Base-by-base conservation (phyloP, 116 monocot species). In the Papilionanthe hybrid region DNA sequence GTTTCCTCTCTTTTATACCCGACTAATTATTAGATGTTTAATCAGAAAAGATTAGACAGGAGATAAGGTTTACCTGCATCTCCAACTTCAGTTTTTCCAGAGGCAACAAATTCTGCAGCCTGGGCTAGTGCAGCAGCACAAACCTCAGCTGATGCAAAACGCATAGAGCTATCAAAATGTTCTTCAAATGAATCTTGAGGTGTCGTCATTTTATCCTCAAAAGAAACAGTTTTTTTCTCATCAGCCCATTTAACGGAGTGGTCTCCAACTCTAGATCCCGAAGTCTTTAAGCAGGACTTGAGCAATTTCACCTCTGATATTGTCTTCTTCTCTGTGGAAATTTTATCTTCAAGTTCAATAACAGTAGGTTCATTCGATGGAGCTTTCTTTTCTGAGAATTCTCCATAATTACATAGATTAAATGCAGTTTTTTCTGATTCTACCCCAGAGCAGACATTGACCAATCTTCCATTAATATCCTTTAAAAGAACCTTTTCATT, bases 191-290 rank as follows among this genome's bases (percentile, higher is more conserved):
- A 32, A 32, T 76, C 60, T 45, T 77, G 73, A 29, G 79, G 15
- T 13, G 45, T 23, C 7, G 82, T 32, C 48, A 81, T 78, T 77
- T 72, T 80, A 56, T 82, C 84, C 66, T 77, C 66, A 23, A 72
- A 18, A 83, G 42, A 28, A 60, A 75, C 55, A 17, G 23, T 67
- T 76, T 79, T 25, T 23, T 69, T 71, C 78, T 85, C 84, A 67
- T 94, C 95, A 55, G 93, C 91, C 95, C 99, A 99, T 80, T 81
- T 95, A 72, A 99, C 89, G 79, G 78, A 81, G 5, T 75, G 84
- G 30, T 30, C 53, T 47, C 49, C 75, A n/a, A 32, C 69, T 75
- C 83, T 93, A 9, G 83, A 65, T 42, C 78, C 55, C 41, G 79
- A 58, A 81, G 55, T 74, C 81, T 89, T 99, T 76, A 99, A 77